Conservation (phyloP, 2,329 filamentous ascomycete genomes). For the Claviceps purpurea region DNA sequence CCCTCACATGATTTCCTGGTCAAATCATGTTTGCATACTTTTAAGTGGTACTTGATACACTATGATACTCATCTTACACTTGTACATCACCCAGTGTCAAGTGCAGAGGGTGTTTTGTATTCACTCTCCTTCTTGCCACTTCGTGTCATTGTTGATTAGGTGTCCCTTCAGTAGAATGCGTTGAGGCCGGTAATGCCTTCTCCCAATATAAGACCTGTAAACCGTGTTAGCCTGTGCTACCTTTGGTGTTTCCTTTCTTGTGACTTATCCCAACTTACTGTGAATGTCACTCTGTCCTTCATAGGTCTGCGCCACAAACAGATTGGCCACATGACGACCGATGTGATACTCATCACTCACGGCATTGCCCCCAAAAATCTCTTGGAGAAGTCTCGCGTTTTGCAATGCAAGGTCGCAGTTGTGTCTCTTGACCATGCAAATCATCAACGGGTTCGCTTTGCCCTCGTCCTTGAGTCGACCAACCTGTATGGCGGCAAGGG, state of each 20-base stretch:
- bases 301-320: slow-evolving; percentile 96
- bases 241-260: background rate
- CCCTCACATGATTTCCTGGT: background rate
- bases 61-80: background rate
- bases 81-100: background rate
- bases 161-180: slow-evolving; percentile 51
- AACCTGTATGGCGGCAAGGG: slow-evolving; percentile 81
- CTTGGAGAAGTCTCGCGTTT: slow-evolving; percentile 71
- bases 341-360: slow-evolving; percentile 95
- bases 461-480: slow-evolving; percentile 87
- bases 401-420: slow-evolving; percentile 85
- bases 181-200: slow-evolving; percentile 62
- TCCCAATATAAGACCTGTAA: slow-evolving; percentile 53
- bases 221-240: slow-evolving; percentile 4
- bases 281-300: slow-evolving; percentile 98
- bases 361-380: slow-evolving; percentile 96
- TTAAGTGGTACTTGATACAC: background rate
- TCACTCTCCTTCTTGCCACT: too few relatives aligned
- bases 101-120: background rate
- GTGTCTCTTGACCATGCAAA: slow-evolving; percentile 90
- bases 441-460: slow-evolving; percentile 86
- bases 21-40: background rate
- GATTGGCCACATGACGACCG: slow-evolving; percentile 84
- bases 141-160: background rate
- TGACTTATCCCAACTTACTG: slow-evolving; percentile 41